Evolutionary conservation across 768 basidiomycete genomes (phyloP).

Genomic region (Cystofilobasidium capitatum): DNA sequence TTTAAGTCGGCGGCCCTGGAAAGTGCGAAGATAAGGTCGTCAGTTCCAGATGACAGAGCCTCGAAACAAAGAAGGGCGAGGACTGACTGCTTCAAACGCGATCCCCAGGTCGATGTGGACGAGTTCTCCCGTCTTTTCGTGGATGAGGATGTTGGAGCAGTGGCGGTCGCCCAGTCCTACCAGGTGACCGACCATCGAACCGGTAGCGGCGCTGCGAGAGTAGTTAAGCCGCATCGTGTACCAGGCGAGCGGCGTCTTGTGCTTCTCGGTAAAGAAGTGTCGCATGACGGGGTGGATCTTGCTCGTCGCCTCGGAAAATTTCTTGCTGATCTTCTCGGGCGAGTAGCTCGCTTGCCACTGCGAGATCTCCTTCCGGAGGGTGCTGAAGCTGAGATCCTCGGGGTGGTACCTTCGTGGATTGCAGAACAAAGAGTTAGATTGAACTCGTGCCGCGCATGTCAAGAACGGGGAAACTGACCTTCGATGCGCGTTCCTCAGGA

Average conservation of each 20-base stretch:
- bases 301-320: conserved; percentile 28
- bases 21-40: not conserved
- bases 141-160: conserved; percentile 80
- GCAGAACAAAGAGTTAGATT: not conserved
- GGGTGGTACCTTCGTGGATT: conserved; percentile 54
- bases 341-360: conserved; percentile 33
- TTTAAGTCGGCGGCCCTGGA: conserved; percentile 63
- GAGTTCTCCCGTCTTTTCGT: conserved; percentile 69
- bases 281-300: conserved; percentile 68
- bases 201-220: conserved; percentile 82
- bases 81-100: conserved; percentile 79
- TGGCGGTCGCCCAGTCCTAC: conserved; percentile 91
- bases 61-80: not conserved
- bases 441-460: not conserved
- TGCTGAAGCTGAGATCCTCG: conserved; percentile 44
- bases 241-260: conserved; percentile 83
- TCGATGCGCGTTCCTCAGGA: conserved; percentile 57
- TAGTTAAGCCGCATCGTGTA: conserved; percentile 83
- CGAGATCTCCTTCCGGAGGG: conserved; percentile 38
- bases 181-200: conserved; percentile 85
- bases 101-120: conserved; percentile 96
- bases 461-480: conserved; percentile 43
- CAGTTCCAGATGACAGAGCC: conserved; percentile 14
- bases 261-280: conserved; percentile 83
- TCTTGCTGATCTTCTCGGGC: conserved; percentile 25